Evolutionary conservation across 2,329 filamentous ascomycete species (phyloP), one percentile per base, ranked within the genome.

Genomic region (Beauveria varroae): DNA sequence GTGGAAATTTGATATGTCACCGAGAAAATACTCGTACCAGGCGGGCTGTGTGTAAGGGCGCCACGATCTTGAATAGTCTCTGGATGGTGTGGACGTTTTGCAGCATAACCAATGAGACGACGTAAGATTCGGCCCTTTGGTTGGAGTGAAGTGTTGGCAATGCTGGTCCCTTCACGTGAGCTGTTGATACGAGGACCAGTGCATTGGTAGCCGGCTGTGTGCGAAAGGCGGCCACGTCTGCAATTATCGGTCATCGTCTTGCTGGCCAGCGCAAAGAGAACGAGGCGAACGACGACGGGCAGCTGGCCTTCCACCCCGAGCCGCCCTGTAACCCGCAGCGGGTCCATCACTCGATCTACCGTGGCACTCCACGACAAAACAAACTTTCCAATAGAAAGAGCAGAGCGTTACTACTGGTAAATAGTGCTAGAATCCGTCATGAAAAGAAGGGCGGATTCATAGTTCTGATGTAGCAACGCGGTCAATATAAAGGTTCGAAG

Each of bases 11-110:
- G 49, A 24, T 20, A 60, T 50, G 49, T 46, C 57, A 60, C 50
- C 20, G 3, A 22, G 41, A 53, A n/a, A 7, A n/a, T 22, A 60
- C 24, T 46, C 41, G 57, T 53, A 54, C 50, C 50, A 57, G 54
- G 24, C 53, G 20, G 28, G 16, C 55, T 50, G 41, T 28, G 46
- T 57, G 44, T 34, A 47, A 46, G 50, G 50, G 49, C 58, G 58
- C 58, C 58, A 56, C 58, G 51, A 61, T 61, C 58, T 55, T 50
- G 22, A 43, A 28, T 44, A 30, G 58, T 56, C 3, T 26, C 51
- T 24, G 20, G 12, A 20, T 54, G 57, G 49, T 43, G 50, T 22
- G 43, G 30, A 20, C 14, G 50, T 26, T 28, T 18, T 22, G 22
- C 44, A 2, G 41, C 14, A 8, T 34, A 40, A 18, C 58, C 58